Evolutionary conservation across 805 yeast genomes (phyloP), one percentile per base, ranked within the genome.

Genomic region (Groenewaldozyma tartarivorans): DNA sequence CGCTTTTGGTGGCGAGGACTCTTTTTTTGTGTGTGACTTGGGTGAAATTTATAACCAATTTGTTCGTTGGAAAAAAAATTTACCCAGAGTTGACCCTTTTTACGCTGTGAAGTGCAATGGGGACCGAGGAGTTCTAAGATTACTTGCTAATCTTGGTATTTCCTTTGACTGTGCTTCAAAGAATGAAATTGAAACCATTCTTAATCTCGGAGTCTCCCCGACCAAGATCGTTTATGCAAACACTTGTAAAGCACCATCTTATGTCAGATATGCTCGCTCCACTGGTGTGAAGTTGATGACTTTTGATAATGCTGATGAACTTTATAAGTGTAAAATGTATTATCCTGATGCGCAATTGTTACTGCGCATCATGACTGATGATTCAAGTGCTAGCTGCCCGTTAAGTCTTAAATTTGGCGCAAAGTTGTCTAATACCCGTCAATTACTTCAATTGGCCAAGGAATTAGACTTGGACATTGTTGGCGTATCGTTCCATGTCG

Each of bases 41-140:
- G 85, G 83, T 21, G 79, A 81, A 53, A 72, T 92, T 27, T 67
- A 66, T 45, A 69, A 79, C 43, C 69, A 86, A 41, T 70, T 69
- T 45, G 47, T 60, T n/a, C 64, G 74, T 32, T 90, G 97, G 96
- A 55, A 58, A 21, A 38, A 50, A 18, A 58, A 66, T 31, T 67
- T 90, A 53, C 95, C 96, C 17, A 66, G 78, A 34, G 79, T 90
- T 29, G 72, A 74, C 42, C 95, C 96, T n/a, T 80, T 72, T 56
- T 90, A 88, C 62, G 98, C 98, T 16, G 92, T 90, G 51, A 90
- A 90, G 63, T 90, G 97, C 66, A 90, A 90, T 67, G 81, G 87
- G 30, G 79, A 86, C 56, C 51, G 64, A 4, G 64, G 64, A 41
- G 76, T 90, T 9, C 58, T 90, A 48, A 56, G 63, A 37, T 59